Conservation (phyloP, 2,329 filamentous ascomycete species). For the Colletotrichum lupini region DNA sequence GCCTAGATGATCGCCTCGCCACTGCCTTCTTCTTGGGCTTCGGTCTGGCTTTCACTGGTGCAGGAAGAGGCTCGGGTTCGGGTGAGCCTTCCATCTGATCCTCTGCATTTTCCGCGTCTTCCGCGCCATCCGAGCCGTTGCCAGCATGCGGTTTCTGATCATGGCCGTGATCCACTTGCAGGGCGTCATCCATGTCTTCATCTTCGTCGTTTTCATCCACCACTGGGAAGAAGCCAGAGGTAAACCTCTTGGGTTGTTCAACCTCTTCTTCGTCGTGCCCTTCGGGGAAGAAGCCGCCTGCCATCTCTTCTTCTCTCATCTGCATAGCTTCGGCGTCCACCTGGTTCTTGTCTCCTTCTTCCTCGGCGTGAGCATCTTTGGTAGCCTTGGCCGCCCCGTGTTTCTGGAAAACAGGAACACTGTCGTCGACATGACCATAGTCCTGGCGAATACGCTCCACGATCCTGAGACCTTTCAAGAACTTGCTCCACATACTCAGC, state of each 20-base stretch:
- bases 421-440: slow-evolving; percentile 73
- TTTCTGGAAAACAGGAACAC: slow-evolving; percentile 64
- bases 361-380: background rate
- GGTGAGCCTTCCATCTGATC: background rate
- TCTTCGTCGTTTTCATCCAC: slow-evolving; percentile 56
- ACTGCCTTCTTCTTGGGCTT: slow-evolving; percentile 20
- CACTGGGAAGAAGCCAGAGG: slow-evolving; percentile 61
- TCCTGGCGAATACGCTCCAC: slow-evolving; percentile 80
- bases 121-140: background rate
- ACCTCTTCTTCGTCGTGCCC: slow-evolving; percentile 62
- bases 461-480: slow-evolving; percentile 87
- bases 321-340: slow-evolving; percentile 39
- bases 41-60: slow-evolving; percentile 23
- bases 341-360: background rate
- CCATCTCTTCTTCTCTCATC: slow-evolving; percentile 61
- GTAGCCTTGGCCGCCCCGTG: slow-evolving; percentile 41
- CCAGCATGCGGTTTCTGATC: background rate
- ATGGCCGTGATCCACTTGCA: slow-evolving; percentile 47
- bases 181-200: slow-evolving; percentile 45
- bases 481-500: slow-evolving; percentile 84
- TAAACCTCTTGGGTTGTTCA: slow-evolving; percentile 43
- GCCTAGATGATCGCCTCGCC: slow-evolving; percentile 24
- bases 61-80: slow-evolving; percentile 6
- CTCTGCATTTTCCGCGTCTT: background rate
- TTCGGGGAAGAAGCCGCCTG: slow-evolving; percentile 71